Conservation (phyloP, 208 protist genomes). For the Trypanosoma grayi region DNA sequence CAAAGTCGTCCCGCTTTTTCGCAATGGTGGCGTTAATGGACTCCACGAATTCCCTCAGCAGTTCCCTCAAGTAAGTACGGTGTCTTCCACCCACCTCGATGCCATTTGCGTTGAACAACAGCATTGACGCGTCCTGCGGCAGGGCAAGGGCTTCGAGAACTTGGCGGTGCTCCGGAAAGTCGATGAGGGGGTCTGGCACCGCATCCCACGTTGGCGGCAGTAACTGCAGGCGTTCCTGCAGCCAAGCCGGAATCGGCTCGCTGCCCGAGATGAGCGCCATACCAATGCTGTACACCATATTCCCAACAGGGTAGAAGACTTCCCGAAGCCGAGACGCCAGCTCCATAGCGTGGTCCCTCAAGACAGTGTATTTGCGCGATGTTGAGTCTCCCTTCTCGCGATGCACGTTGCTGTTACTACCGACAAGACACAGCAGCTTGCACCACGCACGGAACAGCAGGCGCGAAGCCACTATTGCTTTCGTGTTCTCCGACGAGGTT, state of each 20-base stretch:
- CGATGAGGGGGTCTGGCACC: background rate
- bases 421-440: constrained; percentile 9
- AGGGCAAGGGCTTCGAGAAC: constrained; percentile 7
- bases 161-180: background rate
- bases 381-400: background rate
- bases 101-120: background rate
- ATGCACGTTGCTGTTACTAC: constrained; percentile 7
- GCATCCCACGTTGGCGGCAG: background rate
- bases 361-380: background rate
- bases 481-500: constrained; percentile 4
- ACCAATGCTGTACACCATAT: constrained; percentile 11
- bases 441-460: constrained; percentile 23
- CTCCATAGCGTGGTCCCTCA: constrained; percentile 9
- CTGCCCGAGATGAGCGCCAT: background rate
- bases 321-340: background rate
- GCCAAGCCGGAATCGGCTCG: constrained; percentile 3
- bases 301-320: background rate
- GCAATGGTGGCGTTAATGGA: constrained; percentile 13
- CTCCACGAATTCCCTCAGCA: constrained; percentile 10
- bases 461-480: constrained; percentile 15
- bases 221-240: constrained; percentile 1
- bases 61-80: constrained; percentile 16
- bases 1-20: constrained; percentile 13
- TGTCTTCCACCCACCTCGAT: background rate
- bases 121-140: background rate